These are phyloP conservation scores for Myxozyma monticola DNA, from an alignment of 805 yeast species.

Conservation along the genomic window DNA sequence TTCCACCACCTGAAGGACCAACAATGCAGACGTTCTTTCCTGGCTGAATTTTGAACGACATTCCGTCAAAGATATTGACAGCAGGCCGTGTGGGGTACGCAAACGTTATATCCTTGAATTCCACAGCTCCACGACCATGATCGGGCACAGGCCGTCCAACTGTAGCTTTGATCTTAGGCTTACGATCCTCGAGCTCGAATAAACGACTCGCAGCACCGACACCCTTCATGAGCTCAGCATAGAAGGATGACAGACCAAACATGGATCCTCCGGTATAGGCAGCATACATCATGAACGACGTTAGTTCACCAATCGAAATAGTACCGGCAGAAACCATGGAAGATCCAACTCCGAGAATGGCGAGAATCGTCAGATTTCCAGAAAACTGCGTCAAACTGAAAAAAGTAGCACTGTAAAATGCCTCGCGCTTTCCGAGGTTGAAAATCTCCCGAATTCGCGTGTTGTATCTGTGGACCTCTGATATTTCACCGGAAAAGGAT, in stretches of 20 bases:
- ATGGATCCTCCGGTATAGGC: slow-evolving; percentile 92
- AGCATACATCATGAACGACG: slow-evolving; percentile 94
- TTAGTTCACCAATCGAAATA: slow-evolving; percentile 80
- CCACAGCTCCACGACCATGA: slow-evolving; percentile 43
- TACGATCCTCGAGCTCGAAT: slow-evolving; percentile 79
- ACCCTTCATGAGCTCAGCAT: slow-evolving; percentile 94
- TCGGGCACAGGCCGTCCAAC: slow-evolving; percentile 48
- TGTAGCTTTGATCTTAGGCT: slow-evolving; percentile 69
- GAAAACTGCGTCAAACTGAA: slow-evolving; percentile 62
- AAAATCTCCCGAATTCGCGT: slow-evolving; percentile 64
- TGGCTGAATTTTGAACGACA: slow-evolving; percentile 61
- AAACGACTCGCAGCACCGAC: slow-evolving; percentile 92
- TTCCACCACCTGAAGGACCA: slow-evolving; percentile 97
- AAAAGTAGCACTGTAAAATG: slow-evolving; percentile 39
- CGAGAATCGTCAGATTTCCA: slow-evolving; percentile 79
- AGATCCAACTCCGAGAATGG: slow-evolving; percentile 76
- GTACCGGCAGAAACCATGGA: slow-evolving; percentile 75
- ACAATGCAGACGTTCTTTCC: slow-evolving; percentile 93
- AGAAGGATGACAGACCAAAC: slow-evolving; percentile 85
- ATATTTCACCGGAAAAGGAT: slow-evolving; percentile 80
- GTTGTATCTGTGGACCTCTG: slow-evolving; percentile 75
- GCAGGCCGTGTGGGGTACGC: slow-evolving; percentile 83
- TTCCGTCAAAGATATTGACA: slow-evolving; percentile 59
- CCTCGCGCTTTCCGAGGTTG: slow-evolving; percentile 75
- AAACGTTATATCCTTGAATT: slow-evolving; percentile 64